Conservation (phyloP, 2,329 filamentous ascomycete species). For the Aspergillus awamori region DNA sequence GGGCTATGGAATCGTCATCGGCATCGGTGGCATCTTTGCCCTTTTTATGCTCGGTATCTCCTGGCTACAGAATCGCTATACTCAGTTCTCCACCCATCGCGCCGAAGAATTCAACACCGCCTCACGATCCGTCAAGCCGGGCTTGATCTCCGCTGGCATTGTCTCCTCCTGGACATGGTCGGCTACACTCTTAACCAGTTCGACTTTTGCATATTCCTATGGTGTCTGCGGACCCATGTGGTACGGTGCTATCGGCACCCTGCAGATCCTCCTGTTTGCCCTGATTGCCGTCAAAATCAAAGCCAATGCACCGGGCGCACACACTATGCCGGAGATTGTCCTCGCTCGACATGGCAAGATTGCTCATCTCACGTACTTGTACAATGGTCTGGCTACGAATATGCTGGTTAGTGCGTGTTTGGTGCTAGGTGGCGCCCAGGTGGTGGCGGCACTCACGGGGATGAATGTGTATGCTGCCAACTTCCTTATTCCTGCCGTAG, state of each 20-base stretch:
- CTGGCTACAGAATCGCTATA: conserved; percentile 47
- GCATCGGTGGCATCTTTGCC: conserved; percentile 52
- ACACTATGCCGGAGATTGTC: conserved; percentile 50
- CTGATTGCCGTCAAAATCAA: conserved; percentile 50
- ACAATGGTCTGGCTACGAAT: conserved; percentile 46
- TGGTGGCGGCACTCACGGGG: conserved; percentile 45
- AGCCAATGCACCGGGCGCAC: conserved; percentile 42
- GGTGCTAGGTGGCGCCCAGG: conserved; percentile 44
- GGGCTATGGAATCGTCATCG: conserved; percentile 56
- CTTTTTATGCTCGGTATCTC: conserved; percentile 47
- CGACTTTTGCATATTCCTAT: conserved; percentile 48
- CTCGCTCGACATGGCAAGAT: conserved; percentile 41
- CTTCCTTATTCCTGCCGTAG: conserved; percentile 46
- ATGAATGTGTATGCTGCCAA: conserved; percentile 48
- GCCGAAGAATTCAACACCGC: conserved; percentile 55
- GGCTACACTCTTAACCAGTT: conserved; percentile 48
- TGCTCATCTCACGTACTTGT: conserved; percentile 45
- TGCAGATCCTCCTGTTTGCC: conserved; percentile 47
- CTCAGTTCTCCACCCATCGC: conserved; percentile 35
- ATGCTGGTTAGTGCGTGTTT: conserved; percentile 46
- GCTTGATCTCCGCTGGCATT: conserved; percentile 52
- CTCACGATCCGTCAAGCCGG: conserved; percentile 40
- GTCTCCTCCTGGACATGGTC: conserved; percentile 56
- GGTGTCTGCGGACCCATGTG: conserved; percentile 48
- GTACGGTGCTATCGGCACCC: conserved; percentile 46